These are phyloP conservation scores for Westerdykella aurantiaca DNA, from an alignment of 2,329 filamentous ascomycete genomes.

Conservation along the genomic window DNA sequence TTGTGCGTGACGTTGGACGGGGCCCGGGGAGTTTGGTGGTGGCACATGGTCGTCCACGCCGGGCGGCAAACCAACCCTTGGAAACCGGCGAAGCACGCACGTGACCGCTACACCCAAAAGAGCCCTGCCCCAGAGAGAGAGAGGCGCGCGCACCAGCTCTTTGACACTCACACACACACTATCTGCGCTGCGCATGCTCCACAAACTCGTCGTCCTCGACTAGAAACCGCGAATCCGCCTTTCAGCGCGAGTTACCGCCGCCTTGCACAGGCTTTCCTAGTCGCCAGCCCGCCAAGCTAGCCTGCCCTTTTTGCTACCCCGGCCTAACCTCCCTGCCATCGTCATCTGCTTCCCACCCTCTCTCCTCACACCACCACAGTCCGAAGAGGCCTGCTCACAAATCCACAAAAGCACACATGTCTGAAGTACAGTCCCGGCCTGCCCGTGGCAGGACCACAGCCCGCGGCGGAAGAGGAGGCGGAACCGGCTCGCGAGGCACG, in stretches of 20 bases:
- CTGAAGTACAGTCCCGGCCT: constrained; percentile 84
- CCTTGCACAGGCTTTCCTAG: background rate
- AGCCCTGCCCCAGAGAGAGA: too few relatives aligned
- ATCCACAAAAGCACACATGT: constrained; percentile 61
- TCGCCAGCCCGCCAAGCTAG: constrained; percentile 25
- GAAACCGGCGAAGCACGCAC: too few relatives aligned
- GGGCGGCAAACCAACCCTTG: too few relatives aligned
- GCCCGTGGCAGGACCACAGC: constrained; percentile 84
- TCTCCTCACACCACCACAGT: constrained; percentile 17
- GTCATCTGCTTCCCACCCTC: constrained; percentile 17
- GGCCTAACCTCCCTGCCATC: constrained; percentile 30
- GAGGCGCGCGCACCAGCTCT: background rate
- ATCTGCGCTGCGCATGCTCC: background rate
- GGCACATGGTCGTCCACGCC: too few relatives aligned
- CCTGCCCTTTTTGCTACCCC: constrained; percentile 28
- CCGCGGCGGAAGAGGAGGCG: constrained; percentile 70
- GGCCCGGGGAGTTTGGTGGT: too few relatives aligned
- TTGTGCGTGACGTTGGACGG: background rate
- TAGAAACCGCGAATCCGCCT: too few relatives aligned
- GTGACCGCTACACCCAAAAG: too few relatives aligned
- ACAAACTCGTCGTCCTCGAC: background rate
- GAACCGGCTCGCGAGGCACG: constrained; percentile 51
- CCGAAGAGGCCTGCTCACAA: constrained; percentile 26
- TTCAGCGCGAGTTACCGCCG: background rate
- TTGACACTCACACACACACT: background rate